phyloP scores from a whole-genome alignment of 441 rosid genomes.

The Oxalis stricta region DNA sequence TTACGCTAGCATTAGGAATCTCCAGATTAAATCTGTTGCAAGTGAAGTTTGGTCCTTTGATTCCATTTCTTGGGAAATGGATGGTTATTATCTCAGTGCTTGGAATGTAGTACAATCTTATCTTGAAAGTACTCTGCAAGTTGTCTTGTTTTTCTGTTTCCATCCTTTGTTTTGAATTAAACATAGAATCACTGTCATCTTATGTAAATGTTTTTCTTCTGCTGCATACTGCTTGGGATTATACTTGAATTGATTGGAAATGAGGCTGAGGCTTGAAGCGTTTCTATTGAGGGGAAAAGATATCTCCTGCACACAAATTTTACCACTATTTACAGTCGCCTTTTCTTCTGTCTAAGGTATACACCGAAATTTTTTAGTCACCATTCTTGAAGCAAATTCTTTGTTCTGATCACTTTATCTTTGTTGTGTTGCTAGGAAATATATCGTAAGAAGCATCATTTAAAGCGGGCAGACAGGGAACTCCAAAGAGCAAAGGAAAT shows the following conservation, averaged over 20 bases:
- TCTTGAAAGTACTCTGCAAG: slow-evolving; percentile 95
- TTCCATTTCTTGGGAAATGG: slow-evolving; percentile 25
- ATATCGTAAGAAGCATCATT: slow-evolving; percentile 46
- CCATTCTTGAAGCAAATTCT: too few species aligned
- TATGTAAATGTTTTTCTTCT: neutral
- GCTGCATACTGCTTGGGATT: slow-evolving; percentile 47
- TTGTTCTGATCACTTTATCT: slow-evolving; percentile 9
- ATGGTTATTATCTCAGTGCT: slow-evolving; percentile 59
- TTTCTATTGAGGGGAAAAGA: slow-evolving; percentile 70
- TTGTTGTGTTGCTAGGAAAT: slow-evolving; percentile 41
- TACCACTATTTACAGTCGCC: slow-evolving; percentile 49
- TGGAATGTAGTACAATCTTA: slow-evolving; percentile 85
- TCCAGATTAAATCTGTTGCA: slow-evolving; percentile 34
- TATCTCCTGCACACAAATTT: slow-evolving; percentile 44
- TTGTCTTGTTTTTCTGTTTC: slow-evolving; percentile 18
- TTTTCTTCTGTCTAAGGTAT: slow-evolving; percentile 77
- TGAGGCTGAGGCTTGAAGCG: slow-evolving; percentile 65
- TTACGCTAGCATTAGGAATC: slow-evolving; percentile 22
- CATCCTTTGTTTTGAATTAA: slow-evolving; percentile 10
- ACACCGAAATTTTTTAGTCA: neutral
- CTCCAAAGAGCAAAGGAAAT: slow-evolving; percentile 44
- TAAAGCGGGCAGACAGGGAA: slow-evolving; percentile 60
- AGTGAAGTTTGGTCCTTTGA: slow-evolving; percentile 51
- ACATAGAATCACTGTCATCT: neutral
- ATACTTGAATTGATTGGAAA: slow-evolving; percentile 72